Evolutionary conservation across 805 yeast genomes (phyloP).

Genomic region (Sugiyamaella valdiviana): DNA sequence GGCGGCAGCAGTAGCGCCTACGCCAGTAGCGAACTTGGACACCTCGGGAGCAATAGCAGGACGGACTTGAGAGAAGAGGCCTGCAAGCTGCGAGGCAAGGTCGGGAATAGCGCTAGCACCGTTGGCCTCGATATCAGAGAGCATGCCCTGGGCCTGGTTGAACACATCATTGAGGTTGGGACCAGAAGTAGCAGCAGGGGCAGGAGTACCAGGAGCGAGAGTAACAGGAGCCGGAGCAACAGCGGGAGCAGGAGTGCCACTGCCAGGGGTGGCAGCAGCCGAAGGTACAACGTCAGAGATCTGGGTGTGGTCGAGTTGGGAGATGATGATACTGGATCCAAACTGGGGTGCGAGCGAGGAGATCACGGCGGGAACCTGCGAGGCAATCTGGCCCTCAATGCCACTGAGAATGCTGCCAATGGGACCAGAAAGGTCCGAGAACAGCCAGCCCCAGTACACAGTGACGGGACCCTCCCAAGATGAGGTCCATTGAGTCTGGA

Average conservation of each 20-base stretch:
- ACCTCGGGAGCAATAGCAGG: neutral
- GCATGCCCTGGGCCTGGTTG: neutral
- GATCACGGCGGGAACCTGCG: neutral
- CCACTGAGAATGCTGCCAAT: neutral
- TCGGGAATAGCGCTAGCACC: neutral
- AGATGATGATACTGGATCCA: neutral
- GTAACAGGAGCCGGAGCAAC: neutral
- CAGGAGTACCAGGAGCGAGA: neutral
- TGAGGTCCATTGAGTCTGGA: neutral
- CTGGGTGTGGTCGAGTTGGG: neutral
- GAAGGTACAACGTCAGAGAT: neutral
- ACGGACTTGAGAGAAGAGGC: neutral
- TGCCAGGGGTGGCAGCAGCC: neutral
- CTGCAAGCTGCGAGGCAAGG: neutral
- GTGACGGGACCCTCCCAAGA: neutral
- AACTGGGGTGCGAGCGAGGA: neutral
- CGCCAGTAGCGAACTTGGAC: neutral
- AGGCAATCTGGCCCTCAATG: neutral
- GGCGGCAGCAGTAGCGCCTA: neutral
- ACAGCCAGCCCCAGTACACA: neutral
- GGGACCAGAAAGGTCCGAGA: neutral
- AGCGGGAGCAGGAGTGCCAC: neutral
- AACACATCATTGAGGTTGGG: neutral
- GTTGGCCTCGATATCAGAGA: neutral
- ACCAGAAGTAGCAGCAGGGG: neutral